Conservation (phyloP, 352 stramenopile species). For the Phytophthora sp. region DNA sequence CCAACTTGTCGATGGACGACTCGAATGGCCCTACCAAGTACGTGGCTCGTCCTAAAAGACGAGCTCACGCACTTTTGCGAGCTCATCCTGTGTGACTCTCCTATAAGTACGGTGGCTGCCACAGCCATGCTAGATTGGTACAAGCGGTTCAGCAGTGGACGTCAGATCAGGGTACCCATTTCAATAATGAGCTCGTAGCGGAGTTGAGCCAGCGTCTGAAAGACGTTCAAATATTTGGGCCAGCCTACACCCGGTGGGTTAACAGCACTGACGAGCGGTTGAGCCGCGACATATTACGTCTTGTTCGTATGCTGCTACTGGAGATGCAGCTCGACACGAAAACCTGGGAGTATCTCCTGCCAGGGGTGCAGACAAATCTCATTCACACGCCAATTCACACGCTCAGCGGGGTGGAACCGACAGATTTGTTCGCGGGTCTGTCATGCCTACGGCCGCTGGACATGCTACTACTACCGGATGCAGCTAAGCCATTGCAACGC, state of each 20-base stretch:
- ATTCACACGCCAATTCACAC: conserved; percentile 12
- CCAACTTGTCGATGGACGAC: no score
- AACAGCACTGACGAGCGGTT: conserved; percentile 5
- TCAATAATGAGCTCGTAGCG: conserved; percentile 16
- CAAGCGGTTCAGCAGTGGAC: conserved; percentile 26
- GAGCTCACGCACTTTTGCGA: conserved; percentile 35
- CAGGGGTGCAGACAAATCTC: conserved; percentile 5
- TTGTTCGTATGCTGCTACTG: background rate
- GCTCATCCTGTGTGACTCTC: conserved; percentile 10
- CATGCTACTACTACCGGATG: background rate
- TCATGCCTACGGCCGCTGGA: background rate
- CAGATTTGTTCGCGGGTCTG: conserved; percentile 3
- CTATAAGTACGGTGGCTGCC: background rate
- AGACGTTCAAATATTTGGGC: background rate
- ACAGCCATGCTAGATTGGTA: conserved; percentile 28
- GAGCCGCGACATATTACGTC: conserved; percentile 6
- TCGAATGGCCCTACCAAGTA: no score
- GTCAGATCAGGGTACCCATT: conserved; percentile 31
- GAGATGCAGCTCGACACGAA: conserved; percentile 5
- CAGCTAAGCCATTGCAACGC: background rate
- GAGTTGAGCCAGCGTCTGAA: conserved; percentile 2
- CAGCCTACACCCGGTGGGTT: conserved; percentile 5
- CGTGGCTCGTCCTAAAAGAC: conserved; percentile 36
- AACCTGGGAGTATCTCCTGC: conserved; percentile 6
- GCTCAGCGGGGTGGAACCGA: background rate